Conservation (phyloP, 495 filamentous ascomycete genomes). For the Penicillium ucsense region DNA sequence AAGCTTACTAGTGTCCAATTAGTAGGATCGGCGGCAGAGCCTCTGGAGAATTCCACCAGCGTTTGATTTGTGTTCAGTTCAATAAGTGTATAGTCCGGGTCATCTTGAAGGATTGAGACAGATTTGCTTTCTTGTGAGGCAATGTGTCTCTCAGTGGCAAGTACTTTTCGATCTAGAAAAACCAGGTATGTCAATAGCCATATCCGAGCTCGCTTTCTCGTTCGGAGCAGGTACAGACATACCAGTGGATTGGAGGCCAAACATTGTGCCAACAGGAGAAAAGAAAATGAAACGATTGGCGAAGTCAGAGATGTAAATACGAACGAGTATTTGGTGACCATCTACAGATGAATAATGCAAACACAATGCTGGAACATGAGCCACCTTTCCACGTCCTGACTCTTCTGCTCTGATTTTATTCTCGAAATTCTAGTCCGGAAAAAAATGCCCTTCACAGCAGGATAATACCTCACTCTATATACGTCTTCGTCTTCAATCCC, state of each 20-base stretch:
- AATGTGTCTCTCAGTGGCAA: background rate
- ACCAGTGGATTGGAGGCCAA: too few species aligned
- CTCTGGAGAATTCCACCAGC: conserved; percentile 22
- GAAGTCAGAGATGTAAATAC: conserved; percentile 1
- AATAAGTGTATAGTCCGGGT: conserved; percentile 14
- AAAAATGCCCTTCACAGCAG: too few species aligned
- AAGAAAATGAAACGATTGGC: background rate
- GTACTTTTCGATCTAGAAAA: conserved; percentile 2
- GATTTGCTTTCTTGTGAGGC: conserved; percentile 1
- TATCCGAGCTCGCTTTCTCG: too few species aligned
- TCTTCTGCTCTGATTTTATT: too few species aligned
- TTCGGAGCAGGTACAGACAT: too few species aligned
- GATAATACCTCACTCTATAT: too few species aligned
- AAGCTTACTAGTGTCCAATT: conserved; percentile 25
- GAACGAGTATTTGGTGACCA: conserved; percentile 3
- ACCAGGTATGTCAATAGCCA: too few species aligned
- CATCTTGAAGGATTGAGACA: background rate
- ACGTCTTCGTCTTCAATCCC: background rate
- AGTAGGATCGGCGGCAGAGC: conserved; percentile 18
- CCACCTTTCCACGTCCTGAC: too few species aligned
- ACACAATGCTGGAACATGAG: background rate
- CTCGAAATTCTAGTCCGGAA: too few species aligned
- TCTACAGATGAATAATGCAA: background rate
- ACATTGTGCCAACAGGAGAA: conserved; percentile 9
- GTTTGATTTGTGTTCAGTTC: conserved; percentile 14